Percentiles rank a stretch among this genome's conserved stretches.
These are phyloP conservation scores for Eucommia ulmoides DNA, from an alignment of 257 asterid species.

Conservation along the genomic window DNA sequence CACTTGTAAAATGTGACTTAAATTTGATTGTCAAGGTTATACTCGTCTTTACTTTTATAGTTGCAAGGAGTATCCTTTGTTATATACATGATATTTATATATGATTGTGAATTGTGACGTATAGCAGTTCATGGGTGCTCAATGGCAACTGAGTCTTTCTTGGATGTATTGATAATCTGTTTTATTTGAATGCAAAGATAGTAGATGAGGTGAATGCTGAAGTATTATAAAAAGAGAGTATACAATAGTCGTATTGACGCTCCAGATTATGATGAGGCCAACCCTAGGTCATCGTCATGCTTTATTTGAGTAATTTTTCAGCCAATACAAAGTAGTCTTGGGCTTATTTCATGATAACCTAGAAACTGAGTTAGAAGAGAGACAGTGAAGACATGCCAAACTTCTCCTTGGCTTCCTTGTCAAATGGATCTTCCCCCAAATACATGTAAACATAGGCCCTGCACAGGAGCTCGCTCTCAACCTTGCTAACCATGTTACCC, in stretches of 20 bases:
- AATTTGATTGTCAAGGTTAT: conserved; percentile 3
- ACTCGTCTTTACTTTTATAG: conserved; percentile 2
- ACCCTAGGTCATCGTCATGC: conserved; percentile 9
- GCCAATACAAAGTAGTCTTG: conserved; percentile 12
- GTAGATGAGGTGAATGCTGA: background rate
- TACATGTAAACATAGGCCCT: background rate
- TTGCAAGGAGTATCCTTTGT: background rate
- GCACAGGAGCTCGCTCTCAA: conserved; percentile 1
- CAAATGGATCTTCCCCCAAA: background rate
- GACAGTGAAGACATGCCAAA: background rate
- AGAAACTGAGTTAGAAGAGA: background rate
- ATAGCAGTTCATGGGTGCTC: background rate
- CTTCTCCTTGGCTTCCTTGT: conserved; percentile 2
- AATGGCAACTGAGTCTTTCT: no score
- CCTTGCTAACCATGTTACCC: background rate
- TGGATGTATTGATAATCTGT: no score
- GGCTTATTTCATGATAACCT: conserved; percentile 35
- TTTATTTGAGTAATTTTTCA: conserved; percentile 26
- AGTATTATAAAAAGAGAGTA: background rate
- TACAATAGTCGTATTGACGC: background rate
- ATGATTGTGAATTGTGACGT: background rate
- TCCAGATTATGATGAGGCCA: background rate
- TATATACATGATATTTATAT: background rate
- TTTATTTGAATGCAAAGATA: background rate
- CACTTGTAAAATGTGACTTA: conserved; percentile 9